These are phyloP conservation scores for Onygenales sp. DNA, from an alignment of 2,329 filamentous ascomycete species.

Conservation along the genomic window DNA sequence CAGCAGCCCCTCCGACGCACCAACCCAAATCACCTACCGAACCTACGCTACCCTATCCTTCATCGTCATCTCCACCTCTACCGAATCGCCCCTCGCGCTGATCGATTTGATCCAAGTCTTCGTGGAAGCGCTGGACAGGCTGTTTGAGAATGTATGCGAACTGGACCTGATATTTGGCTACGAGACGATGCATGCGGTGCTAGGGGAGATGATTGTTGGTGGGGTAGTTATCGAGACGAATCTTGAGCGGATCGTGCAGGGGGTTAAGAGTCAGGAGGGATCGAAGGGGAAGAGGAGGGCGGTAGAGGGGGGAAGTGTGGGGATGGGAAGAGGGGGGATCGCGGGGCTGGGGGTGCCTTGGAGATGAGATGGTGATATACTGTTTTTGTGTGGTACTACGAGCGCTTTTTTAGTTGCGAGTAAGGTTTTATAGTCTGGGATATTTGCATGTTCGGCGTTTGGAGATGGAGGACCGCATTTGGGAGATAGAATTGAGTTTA, in stretches of 20 bases:
- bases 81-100: conserved; percentile 87
- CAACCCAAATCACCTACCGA: conserved; percentile 92
- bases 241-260: conserved; percentile 76
- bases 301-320: conserved; percentile 32
- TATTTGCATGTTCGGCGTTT: background rate
- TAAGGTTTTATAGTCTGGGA: background rate
- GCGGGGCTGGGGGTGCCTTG: conserved; percentile 32
- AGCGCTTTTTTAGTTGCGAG: too few relatives aligned
- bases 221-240: conserved; percentile 91
- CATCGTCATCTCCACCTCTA: conserved; percentile 93
- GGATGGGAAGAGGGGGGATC: conserved; percentile 26
- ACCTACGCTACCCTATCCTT: conserved; percentile 98
- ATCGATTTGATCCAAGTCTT: conserved; percentile 98
- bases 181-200: conserved; percentile 83
- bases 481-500: too few relatives aligned
- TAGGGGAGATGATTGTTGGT: conserved; percentile 91
- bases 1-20: conserved; percentile 68
- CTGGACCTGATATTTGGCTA: conserved; percentile 98
- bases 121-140: conserved; percentile 83
- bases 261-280: conserved; percentile 53
- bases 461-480: background rate
- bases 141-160: conserved; percentile 99
- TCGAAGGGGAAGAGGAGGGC: conserved; percentile 33
- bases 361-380: conserved; percentile 12
- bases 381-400: too few relatives aligned